Conservation (phyloP, 768 basidiomycete species). For the Amylocystis lapponica region DNA sequence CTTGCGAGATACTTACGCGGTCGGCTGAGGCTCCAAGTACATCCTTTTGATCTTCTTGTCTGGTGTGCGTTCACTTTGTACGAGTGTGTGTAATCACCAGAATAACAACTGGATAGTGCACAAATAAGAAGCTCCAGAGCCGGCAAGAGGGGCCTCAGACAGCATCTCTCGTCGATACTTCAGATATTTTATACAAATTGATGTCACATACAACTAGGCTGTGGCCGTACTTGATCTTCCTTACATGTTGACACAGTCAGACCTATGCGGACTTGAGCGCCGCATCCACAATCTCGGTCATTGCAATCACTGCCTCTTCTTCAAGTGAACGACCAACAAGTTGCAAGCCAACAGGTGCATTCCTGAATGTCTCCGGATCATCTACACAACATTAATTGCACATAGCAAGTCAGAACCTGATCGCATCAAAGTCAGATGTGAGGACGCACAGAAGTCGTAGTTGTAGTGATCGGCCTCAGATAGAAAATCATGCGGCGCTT, state of each 20-base stretch:
- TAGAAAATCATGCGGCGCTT: constrained; percentile 30
- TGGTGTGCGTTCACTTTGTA: no score
- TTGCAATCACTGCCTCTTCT: constrained; percentile 32
- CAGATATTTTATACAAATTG: neutral
- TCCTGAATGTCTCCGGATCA: constrained; percentile 33
- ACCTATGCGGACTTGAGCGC: constrained; percentile 9
- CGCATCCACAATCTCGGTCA: constrained; percentile 24
- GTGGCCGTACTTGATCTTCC: neutral
- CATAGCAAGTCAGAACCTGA: neutral
- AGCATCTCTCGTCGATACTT: no score
- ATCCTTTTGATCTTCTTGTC: no score
- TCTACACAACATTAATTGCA: constrained; percentile 33
- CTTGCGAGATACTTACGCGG: no score
- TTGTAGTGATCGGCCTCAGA: constrained; percentile 33
- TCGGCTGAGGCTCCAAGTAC: no score
- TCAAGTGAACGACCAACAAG: constrained; percentile 29
- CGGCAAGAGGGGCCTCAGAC: no score
- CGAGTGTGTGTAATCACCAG: no score
- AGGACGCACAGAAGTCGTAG: constrained; percentile 36
- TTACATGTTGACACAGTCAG: neutral
- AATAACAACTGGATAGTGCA: no score
- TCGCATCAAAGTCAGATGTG: neutral
- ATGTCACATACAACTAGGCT: neutral
- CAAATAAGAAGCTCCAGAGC: no score
- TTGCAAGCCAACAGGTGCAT: constrained; percentile 30